These are phyloP conservation scores for Xylaria sp. DNA, from an alignment of 2,329 filamentous ascomycete genomes.

Conservation along the genomic window DNA sequence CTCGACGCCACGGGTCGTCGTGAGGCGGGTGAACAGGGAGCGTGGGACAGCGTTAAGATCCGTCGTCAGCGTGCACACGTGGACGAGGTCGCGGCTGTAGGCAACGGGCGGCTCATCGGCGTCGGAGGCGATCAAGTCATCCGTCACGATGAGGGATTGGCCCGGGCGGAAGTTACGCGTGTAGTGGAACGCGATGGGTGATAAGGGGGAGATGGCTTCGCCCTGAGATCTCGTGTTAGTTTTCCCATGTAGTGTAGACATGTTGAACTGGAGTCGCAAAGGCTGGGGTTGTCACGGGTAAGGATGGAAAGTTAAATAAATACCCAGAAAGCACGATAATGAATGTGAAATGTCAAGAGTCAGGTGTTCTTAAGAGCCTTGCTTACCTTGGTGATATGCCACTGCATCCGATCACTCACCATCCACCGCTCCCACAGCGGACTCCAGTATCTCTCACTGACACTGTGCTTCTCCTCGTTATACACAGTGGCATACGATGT, in stretches of 20 bases:
- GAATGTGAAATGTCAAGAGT: background rate
- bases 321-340: background rate
- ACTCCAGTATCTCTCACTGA: slow-evolving; percentile 81
- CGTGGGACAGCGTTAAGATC: slow-evolving; percentile 80
- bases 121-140: slow-evolving; percentile 82
- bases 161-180: slow-evolving; percentile 85
- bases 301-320: background rate
- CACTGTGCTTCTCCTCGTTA: slow-evolving; percentile 78
- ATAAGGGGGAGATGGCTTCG: slow-evolving; percentile 77
- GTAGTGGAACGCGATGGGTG: slow-evolving; percentile 84
- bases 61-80: slow-evolving; percentile 84
- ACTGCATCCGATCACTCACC: slow-evolving; percentile 85
- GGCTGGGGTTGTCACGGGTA: background rate
- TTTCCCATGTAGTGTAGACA: background rate
- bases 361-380: slow-evolving; percentile 2
- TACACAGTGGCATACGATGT: slow-evolving; percentile 85
- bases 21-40: slow-evolving; percentile 77
- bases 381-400: slow-evolving; percentile 81
- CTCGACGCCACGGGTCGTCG: slow-evolving; percentile 81
- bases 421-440: slow-evolving; percentile 85
- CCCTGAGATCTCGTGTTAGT: slow-evolving; percentile 59
- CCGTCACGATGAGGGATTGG: slow-evolving; percentile 80
- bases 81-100: slow-evolving; percentile 71
- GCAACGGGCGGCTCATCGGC: slow-evolving; percentile 72
- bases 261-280: background rate